Evolutionary conservation across 345 rosid species (phyloP), one percentile per base, ranked within the genome.

Genomic region (Linum tenue): DNA sequence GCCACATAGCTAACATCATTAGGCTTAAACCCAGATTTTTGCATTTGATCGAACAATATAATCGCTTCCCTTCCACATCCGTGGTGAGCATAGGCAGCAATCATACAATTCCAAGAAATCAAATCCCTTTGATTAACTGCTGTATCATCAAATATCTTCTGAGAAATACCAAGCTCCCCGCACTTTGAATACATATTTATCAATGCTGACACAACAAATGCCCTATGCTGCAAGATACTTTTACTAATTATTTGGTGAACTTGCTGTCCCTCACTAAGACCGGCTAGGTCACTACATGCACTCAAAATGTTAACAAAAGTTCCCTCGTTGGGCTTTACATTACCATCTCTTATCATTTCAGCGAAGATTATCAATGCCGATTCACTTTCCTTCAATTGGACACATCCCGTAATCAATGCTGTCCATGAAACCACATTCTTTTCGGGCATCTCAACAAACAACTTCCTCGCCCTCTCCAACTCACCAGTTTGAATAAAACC

Each of bases 101-200:
- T 78, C 82, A 89, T 86, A 63, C 83, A 65, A 67, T 89, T 86
- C 92, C 90, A 89, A 10, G 84, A 84, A 58, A 85, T 72, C 44
- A 83, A 57, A 79, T 86, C 96, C 66, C 82, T 79, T 35, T 67
- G 77, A 60, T 66, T 75, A 64, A 71, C 53, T 6, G 39, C 42
- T 17, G 82, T 85, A 37, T 71, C 78, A 22, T 83, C 74, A n/a
- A 85, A 89, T 37, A 83, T 78, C 66, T 82, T 85, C 69, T 77
- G 80, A 0, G 90, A 88, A 50, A 67, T 69, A 22, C 57, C 58
- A 55, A 89, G 58, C 57, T 80, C 85, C 56, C 96, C 96, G 3
- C 86, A 77, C 73, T 86, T 86, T 2, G 90, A 86, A 71, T 88
- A 88, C 96, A 86, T 88, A 76, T 84, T 83, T 60, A 85, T 78